Base-by-base conservation (phyloP, 202 grass and related monocot species). In the Brachypodium distachyon region DNA sequence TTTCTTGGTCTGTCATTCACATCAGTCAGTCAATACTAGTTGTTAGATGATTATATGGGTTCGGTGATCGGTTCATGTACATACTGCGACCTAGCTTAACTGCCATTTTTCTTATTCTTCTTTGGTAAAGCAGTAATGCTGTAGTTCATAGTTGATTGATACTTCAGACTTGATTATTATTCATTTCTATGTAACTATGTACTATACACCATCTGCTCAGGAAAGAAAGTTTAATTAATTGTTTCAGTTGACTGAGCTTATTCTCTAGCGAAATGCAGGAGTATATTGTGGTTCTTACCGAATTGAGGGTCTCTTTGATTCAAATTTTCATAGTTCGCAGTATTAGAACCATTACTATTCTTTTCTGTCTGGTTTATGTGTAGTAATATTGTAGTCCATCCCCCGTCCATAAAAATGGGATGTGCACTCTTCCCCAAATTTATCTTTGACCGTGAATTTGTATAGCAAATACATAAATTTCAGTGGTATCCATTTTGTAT, bases 1-100 rank as follows among this genome's bases (percentile, higher is more conserved):
- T 54, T 80, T 40, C 26, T 58, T 58, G 27, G 38, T 6, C 12
- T 44, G 43, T 51, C 46, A 13, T 40, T 31, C 26, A 31, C 37
- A 26, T 27, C 42, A 26, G 9, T 49, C 12, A 73, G 4, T 39
- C 39, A 9, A 19, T 67, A 16, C 21, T 64, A 49, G 61, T 41
- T 64, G 46, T 17, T 79, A 61, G 73, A 65, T 56, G 8, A 4
- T 10, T 31, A 60, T 36, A 60, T 4, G 53, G 11, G 37, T 61
- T 28, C 29, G 29, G 16, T 39, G 44, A 4, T 38, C 16, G 75
- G 38, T 72, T 57, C 53, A 38, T 75, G 80, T 82, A 78, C 61
- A 82, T 57, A 48, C 56, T 55, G 26, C 81, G 54, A 16, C 53
- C 26, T 77, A 22, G 41, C 55, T 46, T 36, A 46, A 32, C 14